Evolutionary conservation across 805 yeast genomes (phyloP).

Genomic region (Lipomyces sp.): DNA sequence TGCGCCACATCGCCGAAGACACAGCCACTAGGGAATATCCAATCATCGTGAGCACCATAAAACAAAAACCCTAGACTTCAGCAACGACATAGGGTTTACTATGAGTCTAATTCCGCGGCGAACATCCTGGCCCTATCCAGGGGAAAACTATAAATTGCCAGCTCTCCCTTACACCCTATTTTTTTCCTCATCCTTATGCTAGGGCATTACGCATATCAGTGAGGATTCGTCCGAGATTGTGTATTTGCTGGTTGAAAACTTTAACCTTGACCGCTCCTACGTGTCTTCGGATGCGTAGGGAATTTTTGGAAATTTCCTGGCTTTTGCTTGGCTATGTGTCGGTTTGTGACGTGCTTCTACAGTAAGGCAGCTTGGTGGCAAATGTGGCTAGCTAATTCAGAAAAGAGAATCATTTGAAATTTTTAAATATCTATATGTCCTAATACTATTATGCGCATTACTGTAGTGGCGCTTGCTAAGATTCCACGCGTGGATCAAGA

Average conservation of each 20-base stretch:
- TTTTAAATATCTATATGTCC: neutral
- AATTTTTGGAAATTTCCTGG: constrained; percentile 45
- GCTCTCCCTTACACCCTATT: constrained; percentile 38
- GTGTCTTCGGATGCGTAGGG: constrained; percentile 42
- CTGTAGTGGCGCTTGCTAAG: neutral
- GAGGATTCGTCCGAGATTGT: constrained; percentile 99
- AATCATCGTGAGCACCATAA: neutral
- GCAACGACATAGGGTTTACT: neutral
- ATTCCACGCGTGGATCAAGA: neutral
- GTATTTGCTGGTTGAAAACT: constrained; percentile 99
- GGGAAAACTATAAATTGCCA: constrained; percentile 12
- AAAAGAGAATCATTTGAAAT: neutral
- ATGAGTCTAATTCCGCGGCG: neutral
- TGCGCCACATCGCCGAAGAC: too few species aligned
- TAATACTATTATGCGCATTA: neutral
- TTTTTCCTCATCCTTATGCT: constrained; percentile 89
- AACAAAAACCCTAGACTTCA: neutral
- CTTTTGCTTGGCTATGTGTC: constrained; percentile 30
- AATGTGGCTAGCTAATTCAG: neutral
- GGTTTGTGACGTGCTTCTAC: constrained; percentile 57
- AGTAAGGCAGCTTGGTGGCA: constrained; percentile 46
- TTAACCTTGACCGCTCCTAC: constrained; percentile 82
- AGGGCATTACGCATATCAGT: constrained; percentile 99
- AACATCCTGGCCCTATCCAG: neutral
- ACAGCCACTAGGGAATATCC: neutral